These are phyloP conservation scores for Suillus fuscotomentosus DNA, from an alignment of 768 basidiomycete genomes.

Conservation along the genomic window DNA sequence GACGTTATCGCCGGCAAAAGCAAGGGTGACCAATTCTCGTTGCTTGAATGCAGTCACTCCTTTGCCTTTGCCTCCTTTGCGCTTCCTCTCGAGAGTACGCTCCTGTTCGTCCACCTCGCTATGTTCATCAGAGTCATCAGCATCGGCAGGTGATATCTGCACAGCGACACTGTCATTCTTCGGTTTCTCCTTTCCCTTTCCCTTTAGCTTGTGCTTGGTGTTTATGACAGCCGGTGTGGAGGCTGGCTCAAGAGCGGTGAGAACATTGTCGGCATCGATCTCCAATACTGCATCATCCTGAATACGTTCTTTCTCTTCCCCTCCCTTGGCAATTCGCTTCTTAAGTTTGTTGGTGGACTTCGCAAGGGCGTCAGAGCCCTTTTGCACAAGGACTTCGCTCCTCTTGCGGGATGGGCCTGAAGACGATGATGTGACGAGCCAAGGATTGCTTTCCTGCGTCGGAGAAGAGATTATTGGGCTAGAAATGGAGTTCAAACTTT, in stretches of 20 bases:
- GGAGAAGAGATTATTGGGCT: constrained; percentile 16
- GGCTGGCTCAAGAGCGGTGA: constrained; percentile 16
- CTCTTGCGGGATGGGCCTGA: constrained; percentile 61
- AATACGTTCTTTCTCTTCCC: constrained; percentile 55
- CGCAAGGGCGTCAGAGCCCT: constrained; percentile 54
- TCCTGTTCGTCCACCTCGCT: constrained; percentile 77
- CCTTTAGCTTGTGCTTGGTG: constrained; percentile 12
- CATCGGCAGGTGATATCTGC: constrained; percentile 12
- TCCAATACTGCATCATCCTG: constrained; percentile 79
- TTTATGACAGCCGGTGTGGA: neutral
- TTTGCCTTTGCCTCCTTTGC: constrained; percentile 36
- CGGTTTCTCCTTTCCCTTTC: constrained; percentile 17
- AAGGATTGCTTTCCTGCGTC: constrained; percentile 61
- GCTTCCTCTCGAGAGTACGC: constrained; percentile 42
- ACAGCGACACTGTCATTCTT: neutral
- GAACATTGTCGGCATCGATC: constrained; percentile 44
- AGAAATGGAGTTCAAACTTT: constrained; percentile 10
- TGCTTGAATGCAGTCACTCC: constrained; percentile 77
- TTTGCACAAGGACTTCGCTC: constrained; percentile 71
- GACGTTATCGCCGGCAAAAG: constrained; percentile 97
- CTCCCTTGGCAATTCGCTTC: constrained; percentile 58
- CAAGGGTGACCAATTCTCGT: constrained; percentile 87
- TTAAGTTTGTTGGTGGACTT: constrained; percentile 77
- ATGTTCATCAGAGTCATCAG: constrained; percentile 52
- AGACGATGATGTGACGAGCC: constrained; percentile 54